phyloP scores from a whole-genome alignment of 2,329 filamentous ascomycete species.

The Huntiella savannae region DNA sequence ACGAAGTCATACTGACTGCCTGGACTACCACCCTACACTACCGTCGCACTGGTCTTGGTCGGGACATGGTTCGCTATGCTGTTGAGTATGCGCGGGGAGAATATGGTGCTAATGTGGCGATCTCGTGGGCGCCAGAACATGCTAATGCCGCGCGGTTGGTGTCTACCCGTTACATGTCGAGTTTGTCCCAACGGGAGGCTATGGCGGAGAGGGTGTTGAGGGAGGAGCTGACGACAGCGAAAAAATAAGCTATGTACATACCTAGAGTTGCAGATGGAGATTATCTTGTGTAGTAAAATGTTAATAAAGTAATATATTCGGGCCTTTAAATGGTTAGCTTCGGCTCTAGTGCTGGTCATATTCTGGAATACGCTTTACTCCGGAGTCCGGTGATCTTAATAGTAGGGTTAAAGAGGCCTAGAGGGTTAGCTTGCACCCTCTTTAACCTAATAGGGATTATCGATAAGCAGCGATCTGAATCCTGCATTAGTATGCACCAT shows the following conservation, averaged over 20 bases:
- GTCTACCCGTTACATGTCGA: neutral
- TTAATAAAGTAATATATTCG: too few relatives aligned
- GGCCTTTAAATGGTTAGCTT: too few relatives aligned
- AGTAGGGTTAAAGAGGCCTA: too few relatives aligned
- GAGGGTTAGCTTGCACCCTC: too few relatives aligned
- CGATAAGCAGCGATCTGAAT: too few relatives aligned
- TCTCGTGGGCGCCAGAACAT: slow-evolving; percentile 1
- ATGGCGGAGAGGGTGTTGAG: slow-evolving; percentile 1
- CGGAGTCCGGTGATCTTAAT: too few relatives aligned
- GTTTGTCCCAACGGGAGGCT: neutral
- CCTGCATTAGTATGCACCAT: too few relatives aligned
- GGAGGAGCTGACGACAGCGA: neutral
- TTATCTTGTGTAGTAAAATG: too few relatives aligned
- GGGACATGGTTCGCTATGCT: slow-evolving; percentile 34
- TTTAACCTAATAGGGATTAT: too few relatives aligned
- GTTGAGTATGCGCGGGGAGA: neutral
- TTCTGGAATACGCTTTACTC: too few relatives aligned
- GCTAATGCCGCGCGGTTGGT: slow-evolving; percentile 4
- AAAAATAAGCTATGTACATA: neutral
- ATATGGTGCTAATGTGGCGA: neutral
- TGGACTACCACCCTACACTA: slow-evolving; percentile 63
- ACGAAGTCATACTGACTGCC: slow-evolving; percentile 35
- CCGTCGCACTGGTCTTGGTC: slow-evolving; percentile 50
- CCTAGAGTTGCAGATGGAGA: too few relatives aligned
- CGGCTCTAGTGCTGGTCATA: too few relatives aligned